Percentiles rank a stretch among this genome's conserved stretches.
Evolutionary conservation across 176 grass and related monocot genomes (phyloP).

Genomic region (Hyparrhenia diplandra): DNA sequence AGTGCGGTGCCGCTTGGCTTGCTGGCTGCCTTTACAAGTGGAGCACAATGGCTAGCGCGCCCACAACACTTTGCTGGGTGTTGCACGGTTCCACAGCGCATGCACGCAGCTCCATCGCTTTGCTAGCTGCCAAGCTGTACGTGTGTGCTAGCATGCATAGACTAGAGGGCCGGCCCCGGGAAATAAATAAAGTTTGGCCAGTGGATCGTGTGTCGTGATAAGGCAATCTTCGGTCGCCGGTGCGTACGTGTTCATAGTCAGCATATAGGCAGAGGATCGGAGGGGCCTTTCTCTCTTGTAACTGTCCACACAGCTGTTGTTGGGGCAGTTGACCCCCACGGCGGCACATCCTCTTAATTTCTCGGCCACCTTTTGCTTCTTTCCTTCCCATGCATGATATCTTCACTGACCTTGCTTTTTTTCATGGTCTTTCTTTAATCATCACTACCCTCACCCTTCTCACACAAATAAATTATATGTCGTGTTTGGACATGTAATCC

Average conservation of each 20-base stretch:
- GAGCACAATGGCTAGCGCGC: neutral
- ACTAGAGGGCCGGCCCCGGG: too few relatives aligned
- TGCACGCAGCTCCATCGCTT: neutral
- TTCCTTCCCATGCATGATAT: neutral
- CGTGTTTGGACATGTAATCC: too few relatives aligned
- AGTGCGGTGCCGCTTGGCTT: conserved; percentile 2
- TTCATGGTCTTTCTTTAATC: too few relatives aligned
- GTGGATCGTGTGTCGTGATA: conserved; percentile 6
- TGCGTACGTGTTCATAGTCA: neutral
- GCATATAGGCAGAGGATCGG: too few relatives aligned
- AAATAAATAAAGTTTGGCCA: neutral
- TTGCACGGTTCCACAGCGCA: neutral
- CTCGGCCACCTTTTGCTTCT: neutral
- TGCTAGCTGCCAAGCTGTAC: neutral
- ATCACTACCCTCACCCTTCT: too few relatives aligned
- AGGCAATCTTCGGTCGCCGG: neutral
- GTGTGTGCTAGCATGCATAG: neutral
- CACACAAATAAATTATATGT: too few relatives aligned
- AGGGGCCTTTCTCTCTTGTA: neutral
- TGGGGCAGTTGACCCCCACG: neutral
- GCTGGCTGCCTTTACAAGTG: neutral
- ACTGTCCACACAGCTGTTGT: conserved; percentile 1
- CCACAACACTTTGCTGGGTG: neutral
- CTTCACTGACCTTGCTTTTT: neutral
- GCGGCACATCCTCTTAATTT: neutral